Base-by-base conservation (phyloP, 352 stramenopile genomes). In the Phytopythium oedochilum region DNA sequence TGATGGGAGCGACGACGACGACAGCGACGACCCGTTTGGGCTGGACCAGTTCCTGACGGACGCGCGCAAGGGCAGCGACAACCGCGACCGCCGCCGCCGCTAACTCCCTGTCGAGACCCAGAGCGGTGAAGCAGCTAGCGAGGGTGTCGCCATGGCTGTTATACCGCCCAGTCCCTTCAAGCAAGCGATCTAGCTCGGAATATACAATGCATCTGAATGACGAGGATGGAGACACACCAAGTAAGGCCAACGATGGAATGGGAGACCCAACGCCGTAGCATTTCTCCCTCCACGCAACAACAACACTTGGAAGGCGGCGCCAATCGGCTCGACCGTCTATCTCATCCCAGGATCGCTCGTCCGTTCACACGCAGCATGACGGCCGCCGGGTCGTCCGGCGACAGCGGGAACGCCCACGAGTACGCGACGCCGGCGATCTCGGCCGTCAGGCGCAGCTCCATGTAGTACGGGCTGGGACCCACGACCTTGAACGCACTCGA, bases 41-140 rank as follows among this genome's bases (percentile, higher is more conserved):
- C 60, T 96, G 28, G 87, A 94, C 53, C 76, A 90, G 59, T 94
- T 94, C 55, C 63, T 94, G 25, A 81, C 79, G 14, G 82, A 94
- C 34, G 84, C 84, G 11, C 76, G 84, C 26, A 83, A 78, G 52
- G 66, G 66, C 22, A 44, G 63, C n/a, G 47, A 67, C 22, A 59
- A 72, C 28, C 38, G 59, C 25, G 45, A 38, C 20, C 63, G 66
- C 17, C 62, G 66, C 26, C 70, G 64, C 14, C 73, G 62, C 40
- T 79, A 65, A 68, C n/a, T n/a, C n/a, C 1, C 34, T 22, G 14
- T 9, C 35, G 6, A n/a, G 34, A 6, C 46, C 22, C 8, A 29
- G 40, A 6, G 20, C 40, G 12, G 20, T 31, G n/a, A n/a, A n/a
- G n/a, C n/a, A n/a, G n/a, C n/a, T n/a, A n/a, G n/a, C n/a, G n/a